These are phyloP conservation scores for Fusarium denticulatum DNA, from an alignment of 2,329 filamentous ascomycete genomes.

Conservation along the genomic window DNA sequence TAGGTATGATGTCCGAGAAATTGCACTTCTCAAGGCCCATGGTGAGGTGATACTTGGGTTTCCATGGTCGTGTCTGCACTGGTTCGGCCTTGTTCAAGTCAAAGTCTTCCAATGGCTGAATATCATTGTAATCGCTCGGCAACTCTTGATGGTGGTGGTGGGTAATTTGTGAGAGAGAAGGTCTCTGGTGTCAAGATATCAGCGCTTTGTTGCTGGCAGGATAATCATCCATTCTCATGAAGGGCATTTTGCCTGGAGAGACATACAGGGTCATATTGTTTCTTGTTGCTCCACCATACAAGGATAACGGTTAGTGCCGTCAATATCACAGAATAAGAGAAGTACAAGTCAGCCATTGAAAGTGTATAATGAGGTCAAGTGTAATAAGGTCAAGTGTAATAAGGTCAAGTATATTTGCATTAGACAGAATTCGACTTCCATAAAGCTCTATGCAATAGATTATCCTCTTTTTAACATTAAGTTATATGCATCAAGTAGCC, in stretches of 20 bases:
- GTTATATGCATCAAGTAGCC: neutral
- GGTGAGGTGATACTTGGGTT: neutral
- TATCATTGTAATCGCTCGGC: neutral
- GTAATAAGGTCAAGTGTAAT: no score
- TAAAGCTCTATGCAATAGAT: no score
- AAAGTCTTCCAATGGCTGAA: neutral
- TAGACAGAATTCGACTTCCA: no score
- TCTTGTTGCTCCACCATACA: neutral
- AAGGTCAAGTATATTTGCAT: no score
- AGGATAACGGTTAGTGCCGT: neutral
- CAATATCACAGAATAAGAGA: neutral
- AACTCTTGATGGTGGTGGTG: neutral
- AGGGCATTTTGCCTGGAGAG: neutral
- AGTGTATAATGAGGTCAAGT: no score
- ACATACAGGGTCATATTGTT: neutral
- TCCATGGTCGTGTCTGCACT: neutral
- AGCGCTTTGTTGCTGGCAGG: neutral
- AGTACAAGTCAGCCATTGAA: neutral
- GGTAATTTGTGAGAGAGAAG: neutral
- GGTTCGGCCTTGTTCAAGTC: neutral
- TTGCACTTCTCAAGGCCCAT: neutral
- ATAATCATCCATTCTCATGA: no score
- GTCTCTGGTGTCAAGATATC: neutral
- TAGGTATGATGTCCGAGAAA: neutral
- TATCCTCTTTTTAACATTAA: no score